Conservation (phyloP, 2,329 filamentous ascomycete genomes). For the Thermomyces lanuginosus region DNA sequence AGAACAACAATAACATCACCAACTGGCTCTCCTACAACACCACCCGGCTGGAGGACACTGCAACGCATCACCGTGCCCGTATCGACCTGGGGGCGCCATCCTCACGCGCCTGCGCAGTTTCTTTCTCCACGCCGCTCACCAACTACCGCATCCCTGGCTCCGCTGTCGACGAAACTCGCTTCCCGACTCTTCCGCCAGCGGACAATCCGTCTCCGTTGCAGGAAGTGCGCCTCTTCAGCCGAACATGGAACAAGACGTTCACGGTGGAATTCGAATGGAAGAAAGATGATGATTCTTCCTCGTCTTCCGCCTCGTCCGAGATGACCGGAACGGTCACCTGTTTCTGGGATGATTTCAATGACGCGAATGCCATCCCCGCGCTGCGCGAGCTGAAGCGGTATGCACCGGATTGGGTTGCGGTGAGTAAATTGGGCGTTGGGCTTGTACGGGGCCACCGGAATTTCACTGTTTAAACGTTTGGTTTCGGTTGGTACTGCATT, state of each 20-base stretch:
- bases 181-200: slow-evolving; percentile 40
- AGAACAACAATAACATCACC: slow-evolving; percentile 24
- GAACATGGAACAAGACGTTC: slow-evolving; percentile 65
- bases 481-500: slow-evolving; percentile 3
- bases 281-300: slow-evolving; percentile 12
- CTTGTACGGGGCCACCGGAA: slow-evolving; percentile 64
- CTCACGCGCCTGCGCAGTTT: slow-evolving; percentile 61
- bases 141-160: slow-evolving; percentile 48
- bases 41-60: slow-evolving; percentile 23
- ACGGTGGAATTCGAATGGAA: slow-evolving; percentile 53
- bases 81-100: slow-evolving; percentile 56
- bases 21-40: slow-evolving; percentile 56
- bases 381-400: slow-evolving; percentile 64
- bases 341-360: slow-evolving; percentile 76
- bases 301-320: slow-evolving; percentile 16
- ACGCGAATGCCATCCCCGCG: slow-evolving; percentile 55
- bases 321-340: slow-evolving; percentile 56
- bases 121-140: slow-evolving; percentile 52
- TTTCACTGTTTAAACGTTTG: slow-evolving; percentile 37
- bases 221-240: slow-evolving; percentile 64
- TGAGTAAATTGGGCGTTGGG: slow-evolving; percentile 60
- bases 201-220: slow-evolving; percentile 38
- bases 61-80: slow-evolving; percentile 28
- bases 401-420: slow-evolving; percentile 61
- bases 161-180: slow-evolving; percentile 44